Evolutionary conservation across 306 rosid genomes (phyloP), one percentile per base, ranked within the genome.

Genomic region (Quercus rubra): DNA sequence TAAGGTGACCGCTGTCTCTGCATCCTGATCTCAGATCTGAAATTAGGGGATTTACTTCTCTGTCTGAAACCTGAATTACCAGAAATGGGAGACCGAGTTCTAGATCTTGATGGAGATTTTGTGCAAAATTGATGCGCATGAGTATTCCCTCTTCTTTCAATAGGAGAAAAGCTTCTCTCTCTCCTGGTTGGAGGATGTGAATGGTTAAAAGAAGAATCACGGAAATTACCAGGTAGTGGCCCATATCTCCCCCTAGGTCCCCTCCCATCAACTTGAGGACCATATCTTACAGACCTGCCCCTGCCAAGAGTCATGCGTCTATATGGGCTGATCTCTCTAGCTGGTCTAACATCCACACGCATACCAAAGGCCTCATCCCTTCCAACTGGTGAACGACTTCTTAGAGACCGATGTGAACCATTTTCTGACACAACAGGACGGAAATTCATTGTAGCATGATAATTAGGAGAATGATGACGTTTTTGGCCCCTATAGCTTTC

Each of bases 1-100:
- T 63, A 33, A 63, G 70, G 70, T 63, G 70, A 63, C 70, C 70
- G 70, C 70, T 27, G 21, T 13, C 70, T 63, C 70, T 28, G 70
- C 70, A 63, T 28, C 35, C 70, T 33, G 3, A 27, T 15, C 35
- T 28, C 70, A 63, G 70, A 14, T 63, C 70, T 63, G 38, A 63
- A 63, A 62, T 5, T 62, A 63, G 70, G 70, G 1, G 70, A 63
- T 27, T 63, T 63, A 63, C 70, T 63, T 63, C 70, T 63, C 41
- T 63, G 20, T 28, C 70, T 63, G 38, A 63, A 63, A 13, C 70
- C 70, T 27, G 70, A 27, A 63, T 15, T 14, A 63, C 70, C 70
- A 28, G 35, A 27, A 63, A 63, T 63, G n/a, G 70, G 70, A 28
- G 70, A 63, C 30, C 70, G 70, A 28, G 70, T 63, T 63, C 70